Conservation (phyloP, 202 grass and related monocot genomes). For the Carex arenaria region DNA sequence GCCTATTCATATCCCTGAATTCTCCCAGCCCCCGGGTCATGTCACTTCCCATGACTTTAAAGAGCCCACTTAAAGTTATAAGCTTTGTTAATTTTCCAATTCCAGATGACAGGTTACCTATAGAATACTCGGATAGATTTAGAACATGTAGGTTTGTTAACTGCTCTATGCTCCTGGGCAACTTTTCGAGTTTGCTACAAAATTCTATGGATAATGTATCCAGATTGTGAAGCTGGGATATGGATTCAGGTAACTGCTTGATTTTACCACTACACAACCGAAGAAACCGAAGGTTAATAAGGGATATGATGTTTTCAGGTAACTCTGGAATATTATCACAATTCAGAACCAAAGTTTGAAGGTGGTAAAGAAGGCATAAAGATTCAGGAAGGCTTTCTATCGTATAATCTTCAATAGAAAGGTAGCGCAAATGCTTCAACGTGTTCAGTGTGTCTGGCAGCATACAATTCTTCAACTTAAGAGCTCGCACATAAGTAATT, state of each 20-base stretch:
- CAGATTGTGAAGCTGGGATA: background rate
- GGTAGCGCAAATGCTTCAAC: background rate
- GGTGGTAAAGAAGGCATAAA: background rate
- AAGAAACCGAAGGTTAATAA: background rate
- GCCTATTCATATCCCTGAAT: background rate
- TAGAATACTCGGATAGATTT: background rate
- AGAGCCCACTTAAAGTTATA: background rate
- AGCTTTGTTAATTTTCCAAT: background rate
- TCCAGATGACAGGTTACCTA: background rate
- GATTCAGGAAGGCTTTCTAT: background rate
- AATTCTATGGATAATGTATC: background rate
- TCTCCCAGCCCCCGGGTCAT: background rate
- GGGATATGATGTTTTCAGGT: background rate
- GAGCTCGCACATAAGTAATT: background rate
- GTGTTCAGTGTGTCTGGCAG: rapidly evolving
- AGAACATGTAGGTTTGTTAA: background rate
- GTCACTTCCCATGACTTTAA: background rate
- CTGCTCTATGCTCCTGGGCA: background rate
- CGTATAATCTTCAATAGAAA: background rate
- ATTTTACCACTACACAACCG: rapidly evolving
- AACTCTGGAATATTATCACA: background rate
- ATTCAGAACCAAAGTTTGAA: background rate
- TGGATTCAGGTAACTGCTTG: background rate
- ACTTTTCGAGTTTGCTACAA: too few relatives aligned
- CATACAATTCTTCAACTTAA: background rate